Evolutionary conservation across 73 alveolate species (phyloP).

Genomic region (Symbiodinium natans): DNA sequence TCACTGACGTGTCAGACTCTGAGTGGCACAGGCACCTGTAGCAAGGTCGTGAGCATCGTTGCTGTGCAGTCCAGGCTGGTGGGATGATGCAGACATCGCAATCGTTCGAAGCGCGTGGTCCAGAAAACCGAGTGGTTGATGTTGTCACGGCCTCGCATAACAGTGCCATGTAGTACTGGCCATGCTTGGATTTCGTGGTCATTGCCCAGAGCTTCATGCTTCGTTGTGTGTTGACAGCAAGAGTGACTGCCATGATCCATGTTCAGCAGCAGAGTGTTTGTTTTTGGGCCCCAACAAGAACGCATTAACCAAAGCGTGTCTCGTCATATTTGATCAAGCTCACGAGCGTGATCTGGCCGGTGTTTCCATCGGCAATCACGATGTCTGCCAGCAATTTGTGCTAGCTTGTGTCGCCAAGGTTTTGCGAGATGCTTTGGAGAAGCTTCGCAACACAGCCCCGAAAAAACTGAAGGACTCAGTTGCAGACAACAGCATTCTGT

Average conservation of each 20-base stretch:
- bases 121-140: slow-evolving; percentile 67
- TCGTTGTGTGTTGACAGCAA: no score
- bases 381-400: no score
- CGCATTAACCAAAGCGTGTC: no score
- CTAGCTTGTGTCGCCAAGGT: no score
- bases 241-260: no score
- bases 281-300: no score
- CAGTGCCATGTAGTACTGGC: background rate
- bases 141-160: slow-evolving; percentile 9
- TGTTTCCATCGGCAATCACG: no score
- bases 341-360: no score
- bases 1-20: background rate
- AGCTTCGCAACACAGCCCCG: slow-evolving; percentile 71
- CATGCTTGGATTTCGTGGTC: no score
- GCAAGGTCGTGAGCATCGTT: background rate
- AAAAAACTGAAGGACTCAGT: slow-evolving; percentile 51
- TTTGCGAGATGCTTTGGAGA: slow-evolving; percentile 71
- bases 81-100: slow-evolving; percentile 89
- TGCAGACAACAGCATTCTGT: background rate
- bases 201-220: background rate
- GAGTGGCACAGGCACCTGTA: no score
- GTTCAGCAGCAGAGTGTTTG: no score
- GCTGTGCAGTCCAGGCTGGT: background rate
- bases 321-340: no score
- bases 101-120: slow-evolving; percentile 79